Conservation (phyloP, 768 basidiomycete genomes). For the Boletus rubroflammeus region DNA sequence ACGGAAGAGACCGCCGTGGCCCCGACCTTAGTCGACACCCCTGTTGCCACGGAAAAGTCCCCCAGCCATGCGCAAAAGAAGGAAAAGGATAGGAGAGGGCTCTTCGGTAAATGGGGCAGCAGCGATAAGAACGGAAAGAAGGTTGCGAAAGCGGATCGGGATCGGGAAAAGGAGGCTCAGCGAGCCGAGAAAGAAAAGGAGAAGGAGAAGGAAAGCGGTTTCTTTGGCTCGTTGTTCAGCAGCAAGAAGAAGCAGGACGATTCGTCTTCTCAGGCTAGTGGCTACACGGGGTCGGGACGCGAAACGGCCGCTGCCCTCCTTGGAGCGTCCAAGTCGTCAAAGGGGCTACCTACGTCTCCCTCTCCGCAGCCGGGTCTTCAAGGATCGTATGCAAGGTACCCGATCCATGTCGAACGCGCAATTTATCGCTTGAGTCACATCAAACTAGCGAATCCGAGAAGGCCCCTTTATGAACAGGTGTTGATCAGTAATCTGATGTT, state of each 20-base stretch:
- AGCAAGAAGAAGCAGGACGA: constrained; percentile 87
- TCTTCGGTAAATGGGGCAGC: constrained; percentile 62
- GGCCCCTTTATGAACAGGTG: constrained; percentile 96
- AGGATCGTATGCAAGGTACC: constrained; percentile 72
- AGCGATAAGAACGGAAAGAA: constrained; percentile 61
- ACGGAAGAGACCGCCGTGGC: constrained; percentile 27
- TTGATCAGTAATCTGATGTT: constrained; percentile 94
- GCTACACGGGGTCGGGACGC: constrained; percentile 54
- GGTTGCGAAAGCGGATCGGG: constrained; percentile 39
- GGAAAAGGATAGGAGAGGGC: constrained; percentile 72
- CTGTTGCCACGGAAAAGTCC: constrained; percentile 16
- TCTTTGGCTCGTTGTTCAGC: constrained; percentile 91
- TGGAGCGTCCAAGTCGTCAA: constrained; percentile 78
- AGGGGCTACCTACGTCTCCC: constrained; percentile 55
- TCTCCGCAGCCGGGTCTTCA: constrained; percentile 47
- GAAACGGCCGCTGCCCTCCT: constrained; percentile 86
- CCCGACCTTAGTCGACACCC: constrained; percentile 24
- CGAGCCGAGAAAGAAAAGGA: constrained; percentile 48
- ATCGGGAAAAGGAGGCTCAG: constrained; percentile 46
- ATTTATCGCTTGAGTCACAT: constrained; percentile 98
- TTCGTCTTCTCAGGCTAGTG: constrained; percentile 35
- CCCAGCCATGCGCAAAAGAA: constrained; percentile 41
- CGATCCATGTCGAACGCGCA: constrained; percentile 97
- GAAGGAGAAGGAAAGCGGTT: constrained; percentile 65
- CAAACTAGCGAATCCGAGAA: constrained; percentile 94